Conservation (phyloP, 441 rosid genomes). For the Syzygium syzygioides region DNA sequence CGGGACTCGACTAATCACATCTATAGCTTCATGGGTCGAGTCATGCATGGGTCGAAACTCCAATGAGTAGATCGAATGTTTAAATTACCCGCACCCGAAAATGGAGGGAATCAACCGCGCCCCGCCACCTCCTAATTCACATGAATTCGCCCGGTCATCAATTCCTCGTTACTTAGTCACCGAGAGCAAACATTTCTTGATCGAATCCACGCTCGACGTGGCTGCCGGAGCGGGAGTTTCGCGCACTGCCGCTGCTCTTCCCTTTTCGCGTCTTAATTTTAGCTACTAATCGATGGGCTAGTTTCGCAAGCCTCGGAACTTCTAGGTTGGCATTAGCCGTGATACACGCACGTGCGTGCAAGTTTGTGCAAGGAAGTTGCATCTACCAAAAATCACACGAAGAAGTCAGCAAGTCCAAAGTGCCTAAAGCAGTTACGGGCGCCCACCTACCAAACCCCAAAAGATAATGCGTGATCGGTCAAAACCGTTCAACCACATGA, state of each 20-base stretch:
- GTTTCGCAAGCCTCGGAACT: background rate
- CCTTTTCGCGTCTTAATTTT: background rate
- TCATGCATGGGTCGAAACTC: background rate
- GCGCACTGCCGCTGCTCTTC: background rate
- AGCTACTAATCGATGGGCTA: background rate
- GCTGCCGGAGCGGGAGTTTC: background rate
- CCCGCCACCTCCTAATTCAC: background rate
- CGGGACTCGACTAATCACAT: background rate
- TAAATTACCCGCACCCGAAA: no score
- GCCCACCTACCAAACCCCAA: background rate
- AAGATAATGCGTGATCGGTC: background rate
- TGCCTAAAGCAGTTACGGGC: background rate
- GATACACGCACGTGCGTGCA: background rate
- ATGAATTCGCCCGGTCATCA: background rate
- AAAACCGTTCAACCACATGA: background rate
- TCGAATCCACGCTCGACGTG: no score
- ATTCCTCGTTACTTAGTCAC: background rate
- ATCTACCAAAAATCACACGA: background rate
- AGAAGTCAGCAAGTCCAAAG: background rate
- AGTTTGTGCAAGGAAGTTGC: background rate
- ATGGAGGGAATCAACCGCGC: background rate
- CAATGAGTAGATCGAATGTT: background rate
- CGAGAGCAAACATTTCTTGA: background rate
- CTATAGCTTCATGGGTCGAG: no score
- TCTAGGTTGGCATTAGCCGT: background rate